phyloP scores from a whole-genome alignment of 441 rosid species.

The Erodium trifolium region DNA sequence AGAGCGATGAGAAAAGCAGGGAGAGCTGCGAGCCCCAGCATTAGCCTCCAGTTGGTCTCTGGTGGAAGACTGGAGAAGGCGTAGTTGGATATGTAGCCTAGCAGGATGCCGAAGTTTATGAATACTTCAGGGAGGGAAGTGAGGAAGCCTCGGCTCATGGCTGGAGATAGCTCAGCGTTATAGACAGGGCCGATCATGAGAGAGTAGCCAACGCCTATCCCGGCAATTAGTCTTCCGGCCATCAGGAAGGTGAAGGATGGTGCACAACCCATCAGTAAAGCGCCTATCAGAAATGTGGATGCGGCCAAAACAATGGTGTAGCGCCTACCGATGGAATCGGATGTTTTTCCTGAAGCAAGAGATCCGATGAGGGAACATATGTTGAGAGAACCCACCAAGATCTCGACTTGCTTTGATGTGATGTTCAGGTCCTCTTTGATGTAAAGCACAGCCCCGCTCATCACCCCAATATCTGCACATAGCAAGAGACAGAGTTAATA shows the following conservation, averaged over 20 bases:
- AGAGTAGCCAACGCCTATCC: constrained; percentile 44
- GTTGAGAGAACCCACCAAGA: constrained; percentile 42
- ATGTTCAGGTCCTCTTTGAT: constrained; percentile 33
- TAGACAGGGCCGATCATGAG: constrained; percentile 52
- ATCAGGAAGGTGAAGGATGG: constrained; percentile 35
- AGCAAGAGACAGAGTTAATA: neutral
- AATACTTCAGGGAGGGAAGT: constrained; percentile 47
- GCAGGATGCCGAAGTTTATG: constrained; percentile 37
- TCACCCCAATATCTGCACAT: constrained; percentile 42
- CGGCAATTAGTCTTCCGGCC: constrained; percentile 43
- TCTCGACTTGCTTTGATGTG: constrained; percentile 30
- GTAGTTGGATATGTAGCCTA: constrained; percentile 36
- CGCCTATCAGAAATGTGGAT: constrained; percentile 36
- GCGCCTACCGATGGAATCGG: constrained; percentile 49
- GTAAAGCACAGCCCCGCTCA: constrained; percentile 11
- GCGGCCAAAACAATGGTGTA: constrained; percentile 48
- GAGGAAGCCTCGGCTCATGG: constrained; percentile 40
- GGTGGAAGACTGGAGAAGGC: constrained; percentile 32
- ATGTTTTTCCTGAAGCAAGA: constrained; percentile 42
- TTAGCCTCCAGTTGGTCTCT: constrained; percentile 41
- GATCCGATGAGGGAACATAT: constrained; percentile 47
- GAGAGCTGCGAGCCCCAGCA: constrained; percentile 42
- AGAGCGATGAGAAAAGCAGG: constrained; percentile 36
- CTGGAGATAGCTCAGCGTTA: constrained; percentile 44
- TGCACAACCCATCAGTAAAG: constrained; percentile 50